These are phyloP conservation scores for Mortierella sp. DNA, from an alignment of 371 early-diverging fungal species.

Conservation along the genomic window DNA sequence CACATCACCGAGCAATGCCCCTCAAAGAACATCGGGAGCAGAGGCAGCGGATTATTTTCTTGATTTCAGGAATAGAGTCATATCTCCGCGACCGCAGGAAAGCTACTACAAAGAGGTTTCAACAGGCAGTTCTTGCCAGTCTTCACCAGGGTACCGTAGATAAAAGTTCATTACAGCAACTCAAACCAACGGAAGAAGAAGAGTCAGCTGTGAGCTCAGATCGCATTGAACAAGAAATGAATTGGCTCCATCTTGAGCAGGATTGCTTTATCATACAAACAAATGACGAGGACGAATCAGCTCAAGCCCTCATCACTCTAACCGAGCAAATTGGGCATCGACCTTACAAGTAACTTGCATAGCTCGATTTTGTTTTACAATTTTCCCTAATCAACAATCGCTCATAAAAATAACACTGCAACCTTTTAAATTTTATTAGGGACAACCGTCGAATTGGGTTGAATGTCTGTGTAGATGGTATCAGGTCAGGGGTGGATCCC, in stretches of 20 bases:
- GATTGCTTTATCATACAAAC: slow-evolving; percentile 63
- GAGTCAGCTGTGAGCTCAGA: slow-evolving; percentile 18
- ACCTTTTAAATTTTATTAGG: slow-evolving; percentile 6
- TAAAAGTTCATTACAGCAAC: not conserved
- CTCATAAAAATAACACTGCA: not conserved
- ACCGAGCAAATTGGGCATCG: slow-evolving; percentile 71
- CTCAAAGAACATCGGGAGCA: slow-evolving; percentile 17
- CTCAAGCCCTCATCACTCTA: slow-evolving; percentile 64
- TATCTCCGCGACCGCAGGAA: slow-evolving; percentile 18
- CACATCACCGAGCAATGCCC: not conserved
- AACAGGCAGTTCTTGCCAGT: slow-evolving; percentile 22
- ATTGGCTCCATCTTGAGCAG: slow-evolving; percentile 61
- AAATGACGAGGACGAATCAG: slow-evolving; percentile 64
- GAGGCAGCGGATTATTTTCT: slow-evolving; percentile 23
- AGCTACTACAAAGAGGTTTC: slow-evolving; percentile 14
- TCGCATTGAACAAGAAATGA: slow-evolving; percentile 58
- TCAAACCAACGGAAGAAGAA: not conserved
- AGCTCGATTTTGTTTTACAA: not conserved
- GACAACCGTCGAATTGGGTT: slow-evolving; percentile 48
- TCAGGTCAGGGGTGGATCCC: slow-evolving; percentile 64
- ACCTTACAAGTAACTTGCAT: slow-evolving; percentile 65
- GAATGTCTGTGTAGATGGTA: slow-evolving; percentile 56
- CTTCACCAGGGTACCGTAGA: not conserved
- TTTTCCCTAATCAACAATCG: not conserved
- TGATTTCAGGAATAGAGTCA: slow-evolving; percentile 31